phyloP scores from a whole-genome alignment of 192 early-diverging fungal genomes.

The Ramicandelaber brevisporus region DNA sequence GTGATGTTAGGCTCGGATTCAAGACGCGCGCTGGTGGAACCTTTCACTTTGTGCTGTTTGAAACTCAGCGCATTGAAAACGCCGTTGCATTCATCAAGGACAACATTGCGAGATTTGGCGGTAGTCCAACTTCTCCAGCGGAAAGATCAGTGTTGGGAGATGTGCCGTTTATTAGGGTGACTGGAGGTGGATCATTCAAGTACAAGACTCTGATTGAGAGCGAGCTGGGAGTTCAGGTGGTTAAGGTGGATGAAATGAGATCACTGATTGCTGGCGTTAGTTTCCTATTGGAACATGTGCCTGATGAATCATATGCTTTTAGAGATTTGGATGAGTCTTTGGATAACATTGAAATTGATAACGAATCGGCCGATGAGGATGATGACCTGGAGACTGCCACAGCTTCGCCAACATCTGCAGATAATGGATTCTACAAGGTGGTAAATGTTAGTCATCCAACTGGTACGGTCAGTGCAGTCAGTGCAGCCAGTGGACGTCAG shows the following conservation, averaged over 20 bases:
- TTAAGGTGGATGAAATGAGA: conserved; percentile 87
- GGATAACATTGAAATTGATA: too few relatives aligned
- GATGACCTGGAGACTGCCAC: too few relatives aligned
- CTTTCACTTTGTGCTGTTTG: conserved; percentile 79
- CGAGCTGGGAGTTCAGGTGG: conserved; percentile 40
- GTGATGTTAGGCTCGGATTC: too few relatives aligned
- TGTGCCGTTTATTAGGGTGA: conserved; percentile 41
- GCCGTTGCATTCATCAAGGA: conserved; percentile 59
- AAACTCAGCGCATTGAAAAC: conserved; percentile 75
- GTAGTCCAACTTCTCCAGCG: conserved; percentile 6
- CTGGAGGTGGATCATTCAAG: conserved; percentile 69
- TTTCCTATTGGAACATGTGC: conserved; percentile 76
- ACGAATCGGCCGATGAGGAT: too few relatives aligned
- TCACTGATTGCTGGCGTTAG: conserved; percentile 62
- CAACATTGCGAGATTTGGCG: neutral
- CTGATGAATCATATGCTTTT: conserved; percentile 86
- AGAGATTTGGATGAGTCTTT: conserved; percentile 39
- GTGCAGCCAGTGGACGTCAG: too few relatives aligned
- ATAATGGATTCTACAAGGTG: too few relatives aligned
- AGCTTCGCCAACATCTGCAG: too few relatives aligned
- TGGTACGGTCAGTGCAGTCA: too few relatives aligned
- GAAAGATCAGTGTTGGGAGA: conserved; percentile 3
- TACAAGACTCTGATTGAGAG: conserved; percentile 38
- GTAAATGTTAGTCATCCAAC: too few relatives aligned
- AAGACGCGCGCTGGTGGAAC: too few relatives aligned